Percentiles rank a stretch among this genome's conserved stretches.
Evolutionary conservation across 306 rosid species (phyloP).

Genomic region (Hippophae rhamnoides): DNA sequence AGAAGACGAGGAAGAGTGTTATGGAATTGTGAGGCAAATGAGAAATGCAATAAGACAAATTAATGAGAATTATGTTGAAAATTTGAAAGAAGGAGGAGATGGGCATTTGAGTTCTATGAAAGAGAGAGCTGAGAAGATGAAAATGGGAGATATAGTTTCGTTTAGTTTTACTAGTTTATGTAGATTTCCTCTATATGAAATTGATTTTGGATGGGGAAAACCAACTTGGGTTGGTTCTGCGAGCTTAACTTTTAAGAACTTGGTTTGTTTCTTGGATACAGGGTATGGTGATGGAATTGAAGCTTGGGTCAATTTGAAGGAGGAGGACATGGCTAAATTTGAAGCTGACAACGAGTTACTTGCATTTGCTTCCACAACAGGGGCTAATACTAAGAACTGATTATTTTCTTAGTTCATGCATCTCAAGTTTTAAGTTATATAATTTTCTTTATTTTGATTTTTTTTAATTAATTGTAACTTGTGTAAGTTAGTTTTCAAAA

Average conservation of each 20-base stretch:
- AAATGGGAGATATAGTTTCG: neutral
- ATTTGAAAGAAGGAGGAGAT: neutral
- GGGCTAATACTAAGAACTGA: no score
- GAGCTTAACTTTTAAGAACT: slow-evolving; percentile 26
- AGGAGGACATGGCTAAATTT: slow-evolving; percentile 7
- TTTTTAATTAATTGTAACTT: no score
- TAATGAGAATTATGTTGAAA: slow-evolving; percentile 7
- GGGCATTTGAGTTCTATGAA: slow-evolving; percentile 1
- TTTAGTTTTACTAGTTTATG: slow-evolving; percentile 7
- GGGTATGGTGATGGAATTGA: slow-evolving; percentile 31
- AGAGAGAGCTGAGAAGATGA: no score
- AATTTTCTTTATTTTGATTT: no score
- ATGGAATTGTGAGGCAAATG: slow-evolving; percentile 9
- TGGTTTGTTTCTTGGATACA: slow-evolving; percentile 32
- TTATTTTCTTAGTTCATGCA: no score
- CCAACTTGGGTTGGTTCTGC: slow-evolving; percentile 43
- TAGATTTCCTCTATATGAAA: slow-evolving; percentile 1
- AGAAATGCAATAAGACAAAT: slow-evolving; percentile 10
- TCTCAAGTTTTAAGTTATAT: no score
- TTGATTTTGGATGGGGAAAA: slow-evolving; percentile 40
- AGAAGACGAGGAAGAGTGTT: slow-evolving; percentile 2
- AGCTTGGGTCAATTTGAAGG: slow-evolving; percentile 10
- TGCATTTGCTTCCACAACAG: no score
- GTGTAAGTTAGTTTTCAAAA: no score
- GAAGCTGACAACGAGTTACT: slow-evolving; percentile 3